Evolutionary conservation across 257 asterid species (phyloP).

Genomic region (Misopates orontium): DNA sequence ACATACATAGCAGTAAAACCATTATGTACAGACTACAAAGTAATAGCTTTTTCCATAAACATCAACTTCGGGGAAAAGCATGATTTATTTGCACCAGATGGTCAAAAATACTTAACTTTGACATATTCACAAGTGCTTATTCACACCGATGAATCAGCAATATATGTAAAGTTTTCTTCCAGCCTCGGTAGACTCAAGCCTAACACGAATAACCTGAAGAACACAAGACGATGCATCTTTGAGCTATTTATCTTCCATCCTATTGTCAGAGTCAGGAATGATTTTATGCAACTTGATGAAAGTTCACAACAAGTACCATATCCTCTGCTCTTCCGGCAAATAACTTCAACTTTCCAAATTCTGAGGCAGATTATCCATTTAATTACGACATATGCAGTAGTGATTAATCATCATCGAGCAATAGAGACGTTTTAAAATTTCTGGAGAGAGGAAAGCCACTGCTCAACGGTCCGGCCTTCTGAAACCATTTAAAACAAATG

Average conservation of each 20-base stretch:
- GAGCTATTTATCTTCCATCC: conserved; percentile 16
- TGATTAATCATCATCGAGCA: not conserved
- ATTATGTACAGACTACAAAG: conserved; percentile 2
- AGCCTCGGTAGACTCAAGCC: conserved; percentile 23
- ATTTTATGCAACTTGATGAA: not conserved
- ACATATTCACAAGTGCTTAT: conserved; percentile 32
- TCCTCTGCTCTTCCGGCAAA: conserved; percentile 11
- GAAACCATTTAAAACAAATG: conserved; percentile 20
- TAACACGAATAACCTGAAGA: conserved; percentile 27
- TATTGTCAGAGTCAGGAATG: not conserved
- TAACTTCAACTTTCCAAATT: conserved; percentile 9
- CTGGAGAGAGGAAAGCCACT: conserved; percentile 79
- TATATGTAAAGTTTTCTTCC: conserved; percentile 23
- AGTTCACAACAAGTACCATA: conserved; percentile 23
- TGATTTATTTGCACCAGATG: conserved; percentile 38
- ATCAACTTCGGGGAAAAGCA: not conserved
- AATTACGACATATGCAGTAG: conserved; percentile 2
- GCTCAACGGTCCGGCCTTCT: conserved; percentile 74
- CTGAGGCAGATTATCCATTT: not conserved
- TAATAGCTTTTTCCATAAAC: conserved; percentile 7
- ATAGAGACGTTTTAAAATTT: conserved; percentile 46
- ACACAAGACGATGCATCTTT: conserved; percentile 16
- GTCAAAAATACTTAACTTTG: conserved; percentile 23
- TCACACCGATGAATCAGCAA: conserved; percentile 36
- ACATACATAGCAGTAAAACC: not conserved